Evolutionary conservation across 805 yeast species (phyloP).

Genomic region (Candida pini): DNA sequence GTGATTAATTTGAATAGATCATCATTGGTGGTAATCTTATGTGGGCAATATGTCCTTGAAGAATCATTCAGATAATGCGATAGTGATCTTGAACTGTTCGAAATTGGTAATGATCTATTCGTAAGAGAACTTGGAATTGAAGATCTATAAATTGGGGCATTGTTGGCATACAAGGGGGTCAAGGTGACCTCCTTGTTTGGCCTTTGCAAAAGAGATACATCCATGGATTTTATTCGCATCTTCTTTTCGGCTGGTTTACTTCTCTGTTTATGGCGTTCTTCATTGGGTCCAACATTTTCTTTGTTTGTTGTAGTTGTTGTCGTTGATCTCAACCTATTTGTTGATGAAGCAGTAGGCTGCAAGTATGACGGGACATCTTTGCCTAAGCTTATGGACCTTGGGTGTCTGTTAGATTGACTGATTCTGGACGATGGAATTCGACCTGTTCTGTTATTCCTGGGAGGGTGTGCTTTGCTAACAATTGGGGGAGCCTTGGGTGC

Average conservation of each 20-base stretch:
- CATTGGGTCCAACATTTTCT: conserved; percentile 10
- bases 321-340: conserved; percentile 8
- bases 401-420: background rate
- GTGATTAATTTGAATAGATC: conserved; percentile 7
- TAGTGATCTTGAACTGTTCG: background rate
- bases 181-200: background rate
- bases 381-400: conserved; percentile 2
- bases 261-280: conserved; percentile 1
- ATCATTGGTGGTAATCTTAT: conserved; percentile 4
- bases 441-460: background rate
- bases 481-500: no score
- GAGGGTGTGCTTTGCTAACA: no score
- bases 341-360: conserved; percentile 17
- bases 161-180: no score
- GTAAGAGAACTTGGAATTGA: no score
- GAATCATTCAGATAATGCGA: background rate
- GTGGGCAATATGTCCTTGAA: background rate
- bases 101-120: background rate
- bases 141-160: no score
- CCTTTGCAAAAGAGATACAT: background rate
- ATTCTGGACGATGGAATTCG: conserved; percentile 5
- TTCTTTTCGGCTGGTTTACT: conserved; percentile 5
- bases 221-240: conserved; percentile 10
- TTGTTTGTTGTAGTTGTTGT: conserved; percentile 7
- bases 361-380: conserved; percentile 15